phyloP scores from a whole-genome alignment of 2,329 filamentous ascomycete genomes.

The Colletotrichum melonis region DNA sequence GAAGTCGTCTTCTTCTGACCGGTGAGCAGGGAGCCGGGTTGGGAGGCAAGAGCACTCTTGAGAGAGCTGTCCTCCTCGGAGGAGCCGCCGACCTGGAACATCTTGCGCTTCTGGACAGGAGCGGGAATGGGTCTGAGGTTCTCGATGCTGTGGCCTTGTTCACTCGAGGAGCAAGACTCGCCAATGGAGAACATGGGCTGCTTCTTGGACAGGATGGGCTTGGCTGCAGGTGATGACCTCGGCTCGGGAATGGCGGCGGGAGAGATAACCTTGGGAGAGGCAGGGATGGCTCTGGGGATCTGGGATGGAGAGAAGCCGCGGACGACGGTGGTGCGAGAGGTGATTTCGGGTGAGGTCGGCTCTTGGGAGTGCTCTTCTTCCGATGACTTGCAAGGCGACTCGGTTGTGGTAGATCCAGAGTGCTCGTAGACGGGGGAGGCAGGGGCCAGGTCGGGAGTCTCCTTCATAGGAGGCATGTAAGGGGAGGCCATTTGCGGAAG shows the following conservation, averaged over 20 bases:
- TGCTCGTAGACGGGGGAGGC: conserved; percentile 49
- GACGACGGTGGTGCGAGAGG: conserved; percentile 74
- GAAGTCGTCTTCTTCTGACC: conserved; percentile 81
- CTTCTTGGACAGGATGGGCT: conserved; percentile 77
- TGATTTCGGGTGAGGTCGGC: conserved; percentile 57
- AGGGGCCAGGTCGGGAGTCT: conserved; percentile 47
- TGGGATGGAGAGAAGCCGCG: conserved; percentile 87
- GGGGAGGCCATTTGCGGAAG: conserved; percentile 56
- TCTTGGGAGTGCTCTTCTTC: conserved; percentile 62
- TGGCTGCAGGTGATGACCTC: conserved; percentile 66
- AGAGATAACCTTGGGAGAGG: conserved; percentile 61
- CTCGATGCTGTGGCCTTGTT: conserved; percentile 62
- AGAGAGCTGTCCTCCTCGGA: conserved; percentile 87
- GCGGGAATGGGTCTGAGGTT: conserved; percentile 49
- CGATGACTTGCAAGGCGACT: conserved; percentile 69
- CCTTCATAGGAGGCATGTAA: conserved; percentile 56
- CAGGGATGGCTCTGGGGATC: conserved; percentile 61
- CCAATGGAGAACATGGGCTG: conserved; percentile 78
- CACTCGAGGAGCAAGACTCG: conserved; percentile 81
- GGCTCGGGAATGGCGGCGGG: conserved; percentile 72
- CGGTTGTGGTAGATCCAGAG: conserved; percentile 57
- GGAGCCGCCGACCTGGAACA: conserved; percentile 66
- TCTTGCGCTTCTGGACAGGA: conserved; percentile 47
- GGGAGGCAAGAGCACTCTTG: conserved; percentile 61
- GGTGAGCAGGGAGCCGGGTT: conserved; percentile 52